phyloP scores from a whole-genome alignment of 176 grass and related monocot species.

The Lolium perenne region DNA sequence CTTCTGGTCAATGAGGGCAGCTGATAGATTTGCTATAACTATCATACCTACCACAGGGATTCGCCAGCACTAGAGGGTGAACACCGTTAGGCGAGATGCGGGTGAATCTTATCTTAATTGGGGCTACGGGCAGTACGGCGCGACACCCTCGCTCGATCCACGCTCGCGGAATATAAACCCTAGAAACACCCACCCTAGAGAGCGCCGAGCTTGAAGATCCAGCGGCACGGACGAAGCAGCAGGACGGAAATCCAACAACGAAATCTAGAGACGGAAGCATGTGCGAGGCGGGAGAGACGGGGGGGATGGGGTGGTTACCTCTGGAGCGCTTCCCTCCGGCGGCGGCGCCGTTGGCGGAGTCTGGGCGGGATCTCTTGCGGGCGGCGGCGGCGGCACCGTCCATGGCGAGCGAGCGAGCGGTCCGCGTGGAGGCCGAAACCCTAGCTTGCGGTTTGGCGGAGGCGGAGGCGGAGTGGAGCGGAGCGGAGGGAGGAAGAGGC shows the following conservation, averaged over 20 bases:
- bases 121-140: neutral
- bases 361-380: conserved; percentile 61
- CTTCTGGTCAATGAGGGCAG: neutral
- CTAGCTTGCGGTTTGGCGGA: conserved; percentile 37
- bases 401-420: conserved; percentile 52
- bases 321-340: conserved; percentile 60
- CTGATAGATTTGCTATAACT: neutral
- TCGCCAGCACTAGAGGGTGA: neutral
- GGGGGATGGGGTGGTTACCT: conserved; percentile 42
- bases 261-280: neutral
- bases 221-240: neutral
- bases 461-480: conserved; percentile 1
- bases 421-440: conserved; percentile 39
- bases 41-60: neutral
- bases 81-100: neutral
- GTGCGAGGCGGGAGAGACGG: neutral
- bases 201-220: conserved; percentile 27
- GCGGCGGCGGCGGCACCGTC: conserved; percentile 38
- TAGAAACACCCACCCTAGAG: neutral
- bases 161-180: neutral
- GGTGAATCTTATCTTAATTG: neutral
- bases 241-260: neutral
- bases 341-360: conserved; percentile 45
- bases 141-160: neutral
- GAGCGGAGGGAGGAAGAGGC: neutral